These are phyloP conservation scores for Fusarium subglutinans DNA, from an alignment of 2,329 filamentous ascomycete species.

Conservation along the genomic window DNA sequence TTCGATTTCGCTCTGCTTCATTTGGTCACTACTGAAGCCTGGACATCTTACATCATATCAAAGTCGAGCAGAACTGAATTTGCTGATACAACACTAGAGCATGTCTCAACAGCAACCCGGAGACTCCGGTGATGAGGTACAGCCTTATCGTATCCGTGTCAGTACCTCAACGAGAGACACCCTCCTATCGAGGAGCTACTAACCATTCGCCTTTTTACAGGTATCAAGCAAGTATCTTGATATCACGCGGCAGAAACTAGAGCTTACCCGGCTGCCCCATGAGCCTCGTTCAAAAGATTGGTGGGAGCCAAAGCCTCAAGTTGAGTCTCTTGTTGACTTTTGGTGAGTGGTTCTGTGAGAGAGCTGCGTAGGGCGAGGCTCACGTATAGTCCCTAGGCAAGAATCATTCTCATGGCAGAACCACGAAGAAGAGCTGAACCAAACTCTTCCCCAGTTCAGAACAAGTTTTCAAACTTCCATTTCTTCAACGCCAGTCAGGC, in stretches of 20 bases:
- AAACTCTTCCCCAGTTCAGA: slow-evolving; percentile 69
- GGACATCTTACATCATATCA: not conserved
- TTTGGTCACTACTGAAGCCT: not conserved
- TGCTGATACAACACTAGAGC: not conserved
- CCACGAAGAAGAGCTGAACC: slow-evolving; percentile 67
- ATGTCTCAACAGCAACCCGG: slow-evolving; percentile 36
- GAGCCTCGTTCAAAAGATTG: slow-evolving; percentile 63
- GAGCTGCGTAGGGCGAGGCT: not conserved
- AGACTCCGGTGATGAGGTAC: slow-evolving; percentile 55
- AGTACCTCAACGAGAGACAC: slow-evolving; percentile 43
- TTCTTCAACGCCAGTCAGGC: slow-evolving; percentile 56
- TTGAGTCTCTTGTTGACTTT: slow-evolving; percentile 73
- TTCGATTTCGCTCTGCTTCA: not conserved
- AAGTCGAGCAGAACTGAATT: slow-evolving; percentile 1
- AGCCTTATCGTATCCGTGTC: slow-evolving; percentile 67
- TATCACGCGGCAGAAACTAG: slow-evolving; percentile 72
- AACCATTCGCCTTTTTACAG: slow-evolving; percentile 49
- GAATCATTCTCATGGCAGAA: slow-evolving; percentile 72
- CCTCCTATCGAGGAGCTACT: slow-evolving; percentile 34
- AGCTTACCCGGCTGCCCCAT: slow-evolving; percentile 71
- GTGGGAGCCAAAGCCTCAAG: slow-evolving; percentile 68
- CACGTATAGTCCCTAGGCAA: slow-evolving; percentile 56
- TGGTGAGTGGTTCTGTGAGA: slow-evolving; percentile 56
- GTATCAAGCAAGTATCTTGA: slow-evolving; percentile 74
- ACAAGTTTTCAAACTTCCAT: slow-evolving; percentile 59